phyloP scores from a whole-genome alignment of 345 rosid genomes.

The Murraya paniculata region DNA sequence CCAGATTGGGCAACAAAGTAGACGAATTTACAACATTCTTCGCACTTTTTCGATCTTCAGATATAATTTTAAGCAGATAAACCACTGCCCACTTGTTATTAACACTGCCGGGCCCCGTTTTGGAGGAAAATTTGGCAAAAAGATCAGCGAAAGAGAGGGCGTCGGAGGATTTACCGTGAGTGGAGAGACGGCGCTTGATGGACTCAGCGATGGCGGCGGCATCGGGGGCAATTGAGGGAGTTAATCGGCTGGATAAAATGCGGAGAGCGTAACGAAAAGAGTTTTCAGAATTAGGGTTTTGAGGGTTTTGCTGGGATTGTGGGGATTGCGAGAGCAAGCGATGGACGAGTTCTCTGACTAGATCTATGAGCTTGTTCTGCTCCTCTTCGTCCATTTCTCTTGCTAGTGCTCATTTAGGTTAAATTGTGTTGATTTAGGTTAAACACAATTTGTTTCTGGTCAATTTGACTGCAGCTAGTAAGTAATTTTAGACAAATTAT shows the following conservation, averaged over 20 bases:
- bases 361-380: constrained; percentile 69
- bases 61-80: constrained; percentile 71
- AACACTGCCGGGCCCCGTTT: constrained; percentile 81
- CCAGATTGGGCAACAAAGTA: constrained; percentile 58
- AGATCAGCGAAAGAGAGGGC: constrained; percentile 89
- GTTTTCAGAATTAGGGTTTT: constrained; percentile 44
- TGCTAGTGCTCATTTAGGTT: too few species aligned
- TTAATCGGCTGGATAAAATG: constrained; percentile 81
- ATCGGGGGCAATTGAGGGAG: constrained; percentile 77
- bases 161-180: constrained; percentile 80
- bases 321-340: constrained; percentile 56
- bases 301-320: constrained; percentile 33
- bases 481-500: too few species aligned
- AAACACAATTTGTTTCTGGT: too few species aligned
- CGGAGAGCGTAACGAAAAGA: constrained; percentile 79
- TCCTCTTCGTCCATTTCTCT: constrained; percentile 83
- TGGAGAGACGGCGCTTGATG: constrained; percentile 88
- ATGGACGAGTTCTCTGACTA: constrained; percentile 75
- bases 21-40: constrained; percentile 39
- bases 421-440: too few species aligned
- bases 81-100: constrained; percentile 91
- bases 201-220: constrained; percentile 86
- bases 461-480: too few species aligned
- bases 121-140: constrained; percentile 75
- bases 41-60: constrained; percentile 59